A percentile compares a stretch with the other conserved stretches of the same genome.
These are phyloP conservation scores for Monosporascus sp. DNA, from an alignment of 2,329 filamentous ascomycete genomes.

Conservation along the genomic window DNA sequence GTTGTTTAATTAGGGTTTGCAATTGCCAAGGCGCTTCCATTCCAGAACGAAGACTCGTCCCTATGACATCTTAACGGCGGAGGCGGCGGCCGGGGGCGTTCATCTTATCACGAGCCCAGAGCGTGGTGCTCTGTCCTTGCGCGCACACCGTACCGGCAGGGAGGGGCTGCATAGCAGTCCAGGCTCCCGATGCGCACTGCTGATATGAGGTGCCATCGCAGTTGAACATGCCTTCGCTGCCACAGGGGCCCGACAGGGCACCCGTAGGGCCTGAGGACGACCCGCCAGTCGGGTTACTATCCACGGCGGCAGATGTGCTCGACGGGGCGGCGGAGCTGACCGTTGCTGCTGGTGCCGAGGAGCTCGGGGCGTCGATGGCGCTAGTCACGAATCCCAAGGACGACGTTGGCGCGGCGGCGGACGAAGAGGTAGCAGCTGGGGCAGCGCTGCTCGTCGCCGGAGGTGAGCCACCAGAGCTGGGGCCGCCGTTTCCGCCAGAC, in stretches of 20 bases:
- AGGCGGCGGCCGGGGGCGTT: too few species aligned
- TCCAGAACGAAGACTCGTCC: too few species aligned
- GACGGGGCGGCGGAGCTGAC: slow-evolving; percentile 7
- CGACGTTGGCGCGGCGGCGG: not conserved
- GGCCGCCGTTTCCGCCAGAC: slow-evolving; percentile 5
- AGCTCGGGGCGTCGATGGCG: slow-evolving; percentile 2
- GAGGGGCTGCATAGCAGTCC: slow-evolving; percentile 24
- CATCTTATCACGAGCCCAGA: slow-evolving; percentile 14
- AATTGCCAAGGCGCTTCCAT: too few species aligned
- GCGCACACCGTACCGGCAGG: slow-evolving; percentile 24
- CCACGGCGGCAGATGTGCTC: slow-evolving; percentile 6
- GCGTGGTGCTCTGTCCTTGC: slow-evolving; percentile 19
- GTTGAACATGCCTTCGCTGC: slow-evolving; percentile 28
- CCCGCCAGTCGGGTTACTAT: slow-evolving; percentile 4
- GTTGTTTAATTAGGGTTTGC: too few species aligned
- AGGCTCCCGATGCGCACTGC: slow-evolving; percentile 28
- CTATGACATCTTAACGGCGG: too few species aligned
- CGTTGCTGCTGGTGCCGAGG: slow-evolving; percentile 4
- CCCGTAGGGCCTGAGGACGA: slow-evolving; percentile 6
- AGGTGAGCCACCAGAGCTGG: slow-evolving; percentile 2
- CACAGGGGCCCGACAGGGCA: slow-evolving; percentile 26
- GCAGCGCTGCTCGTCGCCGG: not conserved
- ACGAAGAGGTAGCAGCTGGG: not conserved
- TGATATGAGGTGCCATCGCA: slow-evolving; percentile 28
- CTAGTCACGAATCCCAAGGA: slow-evolving; percentile 7